Percentiles rank a stretch among this genome's conserved stretches.
Conservation (phyloP, 129 eudicot genomes). For the Flaveria brownii region DNA sequence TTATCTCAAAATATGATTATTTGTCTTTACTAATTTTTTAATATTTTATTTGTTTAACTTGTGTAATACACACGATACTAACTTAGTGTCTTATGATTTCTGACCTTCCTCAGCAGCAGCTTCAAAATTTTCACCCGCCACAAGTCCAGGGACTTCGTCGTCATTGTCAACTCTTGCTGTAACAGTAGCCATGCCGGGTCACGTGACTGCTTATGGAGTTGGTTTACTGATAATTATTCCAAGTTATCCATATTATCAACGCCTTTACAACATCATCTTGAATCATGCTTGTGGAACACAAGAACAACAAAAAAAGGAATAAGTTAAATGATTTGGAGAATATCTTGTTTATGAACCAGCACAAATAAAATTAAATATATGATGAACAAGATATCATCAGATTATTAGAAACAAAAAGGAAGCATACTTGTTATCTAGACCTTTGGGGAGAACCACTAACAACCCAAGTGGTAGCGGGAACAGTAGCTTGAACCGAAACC, state of each 20-base stretch:
- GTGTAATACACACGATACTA: too few species aligned
- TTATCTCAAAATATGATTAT: too few species aligned
- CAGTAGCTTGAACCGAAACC: too few species aligned
- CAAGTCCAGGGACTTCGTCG: conserved; percentile 62
- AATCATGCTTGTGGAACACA: background rate
- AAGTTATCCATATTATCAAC: conserved; percentile 73
- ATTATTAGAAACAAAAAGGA: background rate
- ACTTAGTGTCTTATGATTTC: conserved; percentile 38
- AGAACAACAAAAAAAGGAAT: background rate
- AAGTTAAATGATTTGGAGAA: conserved; percentile 51
- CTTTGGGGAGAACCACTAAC: too few species aligned
- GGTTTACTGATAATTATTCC: conserved; percentile 55
- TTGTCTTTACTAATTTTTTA: too few species aligned
- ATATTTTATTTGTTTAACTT: too few species aligned
- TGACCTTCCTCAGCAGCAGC: conserved; percentile 65
- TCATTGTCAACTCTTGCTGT: conserved; percentile 43
- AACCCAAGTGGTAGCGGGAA: too few species aligned
- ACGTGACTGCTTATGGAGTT: conserved; percentile 55
- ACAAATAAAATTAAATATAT: background rate
- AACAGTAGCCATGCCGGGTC: conserved; percentile 30
- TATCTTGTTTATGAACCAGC: conserved; percentile 51
- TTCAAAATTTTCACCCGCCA: conserved; percentile 70
- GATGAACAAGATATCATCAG: background rate
- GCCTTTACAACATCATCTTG: conserved; percentile 37
- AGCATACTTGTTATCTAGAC: background rate